These are phyloP conservation scores for Phytophthora palmivora DNA, from an alignment of 352 stramenopile genomes.

Conservation along the genomic window DNA sequence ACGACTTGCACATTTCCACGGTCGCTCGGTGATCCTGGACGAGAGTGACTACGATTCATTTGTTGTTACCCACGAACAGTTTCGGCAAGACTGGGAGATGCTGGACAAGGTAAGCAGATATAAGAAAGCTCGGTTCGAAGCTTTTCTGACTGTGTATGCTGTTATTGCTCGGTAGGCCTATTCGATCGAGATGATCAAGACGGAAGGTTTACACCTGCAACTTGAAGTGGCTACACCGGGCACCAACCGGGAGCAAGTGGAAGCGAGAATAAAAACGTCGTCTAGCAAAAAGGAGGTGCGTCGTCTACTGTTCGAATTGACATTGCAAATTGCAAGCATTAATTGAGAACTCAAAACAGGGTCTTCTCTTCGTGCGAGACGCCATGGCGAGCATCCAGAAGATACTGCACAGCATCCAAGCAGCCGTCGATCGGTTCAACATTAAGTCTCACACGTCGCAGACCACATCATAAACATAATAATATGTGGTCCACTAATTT, in stretches of 20 bases:
- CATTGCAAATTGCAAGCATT: neutral
- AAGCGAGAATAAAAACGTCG: slow-evolving; percentile 32
- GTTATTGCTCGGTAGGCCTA: slow-evolving; percentile 47
- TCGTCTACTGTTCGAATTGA: neutral
- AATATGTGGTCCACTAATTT: slow-evolving; percentile 16
- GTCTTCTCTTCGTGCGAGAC: slow-evolving; percentile 50
- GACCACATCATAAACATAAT: slow-evolving; percentile 16
- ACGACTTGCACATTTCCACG: slow-evolving; percentile 50
- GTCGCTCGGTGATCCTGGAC: slow-evolving; percentile 66
- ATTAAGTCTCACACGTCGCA: slow-evolving; percentile 30
- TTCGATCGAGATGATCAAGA: slow-evolving; percentile 60
- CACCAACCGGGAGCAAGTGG: slow-evolving; percentile 21
- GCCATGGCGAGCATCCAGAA: slow-evolving; percentile 58
- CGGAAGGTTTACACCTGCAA: slow-evolving; percentile 51
- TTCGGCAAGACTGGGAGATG: slow-evolving; percentile 63
- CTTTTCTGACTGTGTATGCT: neutral
- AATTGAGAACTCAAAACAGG: slow-evolving; percentile 14
- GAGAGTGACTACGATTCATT: slow-evolving; percentile 69
- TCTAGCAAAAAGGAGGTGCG: slow-evolving; percentile 48
- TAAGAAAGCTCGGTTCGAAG: neutral
- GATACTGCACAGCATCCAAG: slow-evolving; percentile 50
- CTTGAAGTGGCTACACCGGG: slow-evolving; percentile 30
- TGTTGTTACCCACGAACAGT: slow-evolving; percentile 53
- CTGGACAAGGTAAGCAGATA: slow-evolving; percentile 64
- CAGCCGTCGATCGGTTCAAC: slow-evolving; percentile 49